Evolutionary conservation across 2,329 filamentous ascomycete genomes (phyloP).

Genomic region (Aspergillus japonicus): DNA sequence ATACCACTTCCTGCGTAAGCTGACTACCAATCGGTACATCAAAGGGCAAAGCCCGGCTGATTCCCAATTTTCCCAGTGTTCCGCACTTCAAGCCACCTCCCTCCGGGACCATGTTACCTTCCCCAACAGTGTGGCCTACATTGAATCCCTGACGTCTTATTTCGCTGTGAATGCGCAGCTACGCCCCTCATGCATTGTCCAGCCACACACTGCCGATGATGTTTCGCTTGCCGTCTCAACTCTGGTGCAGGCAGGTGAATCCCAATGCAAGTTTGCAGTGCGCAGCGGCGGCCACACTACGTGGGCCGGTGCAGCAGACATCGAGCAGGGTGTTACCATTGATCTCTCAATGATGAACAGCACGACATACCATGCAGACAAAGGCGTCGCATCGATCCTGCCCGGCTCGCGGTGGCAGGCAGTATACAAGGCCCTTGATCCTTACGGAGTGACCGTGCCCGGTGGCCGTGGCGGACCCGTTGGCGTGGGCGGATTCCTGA

Average conservation of each 20-base stretch:
- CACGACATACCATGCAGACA: conserved; percentile 16
- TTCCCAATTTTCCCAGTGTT: conserved; percentile 2
- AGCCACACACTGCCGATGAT: conserved; percentile 23
- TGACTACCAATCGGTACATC: background rate
- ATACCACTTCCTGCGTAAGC: background rate
- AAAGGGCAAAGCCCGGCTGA: background rate
- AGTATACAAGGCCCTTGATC: conserved; percentile 19
- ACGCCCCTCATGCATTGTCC: conserved; percentile 25
- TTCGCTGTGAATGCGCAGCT: conserved; percentile 26
- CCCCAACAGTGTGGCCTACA: conserved; percentile 18
- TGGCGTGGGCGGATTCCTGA: conserved; percentile 24
- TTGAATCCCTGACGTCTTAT: conserved; percentile 21
- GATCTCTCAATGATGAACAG: conserved; percentile 33
- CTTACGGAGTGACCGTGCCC: conserved; percentile 17
- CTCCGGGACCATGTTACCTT: conserved; percentile 20
- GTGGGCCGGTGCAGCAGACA: conserved; percentile 42
- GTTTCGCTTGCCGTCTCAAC: conserved; percentile 24
- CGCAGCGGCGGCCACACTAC: conserved; percentile 47
- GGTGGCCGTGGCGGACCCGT: conserved; percentile 24
- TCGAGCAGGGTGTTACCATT: conserved; percentile 45
- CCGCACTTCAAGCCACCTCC: conserved; percentile 6
- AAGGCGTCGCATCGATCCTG: conserved; percentile 14
- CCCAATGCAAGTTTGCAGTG: conserved; percentile 30
- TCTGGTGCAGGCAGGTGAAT: conserved; percentile 8
- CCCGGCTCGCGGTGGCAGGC: conserved; percentile 21